A percentile compares a stretch with the other conserved stretches of the same genome.
Conservation (phyloP, 2,329 filamentous ascomycete genomes). For the Fusarium anguioides region DNA sequence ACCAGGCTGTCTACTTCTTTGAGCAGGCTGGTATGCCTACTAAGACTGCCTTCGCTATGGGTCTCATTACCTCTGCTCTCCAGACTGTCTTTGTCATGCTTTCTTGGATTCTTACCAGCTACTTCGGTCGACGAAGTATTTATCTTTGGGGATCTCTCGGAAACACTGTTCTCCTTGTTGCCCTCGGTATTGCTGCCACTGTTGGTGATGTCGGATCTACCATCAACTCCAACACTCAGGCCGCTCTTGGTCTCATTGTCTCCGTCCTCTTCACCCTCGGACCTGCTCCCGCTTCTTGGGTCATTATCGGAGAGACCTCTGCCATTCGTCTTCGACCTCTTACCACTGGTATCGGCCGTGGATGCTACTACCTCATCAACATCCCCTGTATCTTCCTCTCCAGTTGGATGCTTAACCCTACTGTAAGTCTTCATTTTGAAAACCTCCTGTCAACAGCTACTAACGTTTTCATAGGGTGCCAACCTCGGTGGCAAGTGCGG, state of each 20-base stretch:
- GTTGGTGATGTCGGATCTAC: constrained; percentile 52
- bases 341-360: constrained; percentile 74
- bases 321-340: constrained; percentile 71
- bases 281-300: constrained; percentile 72
- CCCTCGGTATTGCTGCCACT: constrained; percentile 69
- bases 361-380: constrained; percentile 70
- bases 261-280: constrained; percentile 73
- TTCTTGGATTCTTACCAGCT: constrained; percentile 74
- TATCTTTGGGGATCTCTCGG: constrained; percentile 69
- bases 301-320: constrained; percentile 75
- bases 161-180: constrained; percentile 65
- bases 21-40: constrained; percentile 66
- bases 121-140: constrained; percentile 71
- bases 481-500: constrained; percentile 66
- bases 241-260: constrained; percentile 71
- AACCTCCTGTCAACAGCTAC: constrained; percentile 6
- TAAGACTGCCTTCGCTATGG: constrained; percentile 68
- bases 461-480: constrained; percentile 49
- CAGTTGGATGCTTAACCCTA: constrained; percentile 70
- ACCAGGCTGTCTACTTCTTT: constrained; percentile 71
- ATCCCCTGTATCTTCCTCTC: constrained; percentile 74
- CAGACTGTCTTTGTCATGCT: constrained; percentile 72
- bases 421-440: constrained; percentile 46
- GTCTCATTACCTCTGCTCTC: constrained; percentile 73
- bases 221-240: constrained; percentile 63